phyloP scores from a whole-genome alignment of 2,329 filamentous ascomycete species.

The Aspergillus fructus region DNA sequence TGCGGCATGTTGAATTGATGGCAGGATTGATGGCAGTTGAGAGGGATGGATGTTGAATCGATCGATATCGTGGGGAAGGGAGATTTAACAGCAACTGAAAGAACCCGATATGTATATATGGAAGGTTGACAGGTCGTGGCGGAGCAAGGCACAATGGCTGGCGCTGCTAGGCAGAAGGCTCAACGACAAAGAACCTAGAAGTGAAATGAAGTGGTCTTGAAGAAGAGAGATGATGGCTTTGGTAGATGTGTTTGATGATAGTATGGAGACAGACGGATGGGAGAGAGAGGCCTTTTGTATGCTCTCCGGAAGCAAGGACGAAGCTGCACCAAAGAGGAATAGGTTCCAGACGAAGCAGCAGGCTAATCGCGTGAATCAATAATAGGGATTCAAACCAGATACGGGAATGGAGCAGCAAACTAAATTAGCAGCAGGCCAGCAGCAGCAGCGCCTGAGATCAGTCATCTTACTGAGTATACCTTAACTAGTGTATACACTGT shows the following conservation, averaged over 20 bases:
- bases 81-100: not conserved
- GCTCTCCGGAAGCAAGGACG: conserved; percentile 15
- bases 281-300: conserved; percentile 16
- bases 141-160: conserved; percentile 18
- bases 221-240: conserved; percentile 1
- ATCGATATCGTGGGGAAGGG: not conserved
- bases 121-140: conserved; percentile 18
- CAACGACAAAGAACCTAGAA: not conserved
- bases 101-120: conserved; percentile 12
- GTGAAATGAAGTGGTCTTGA: not conserved
- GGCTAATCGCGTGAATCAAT: conserved; percentile 7
- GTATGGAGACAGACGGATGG: conserved; percentile 1
- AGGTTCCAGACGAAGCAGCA: conserved; percentile 2
- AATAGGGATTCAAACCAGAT: conserved; percentile 3
- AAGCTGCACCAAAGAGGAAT: conserved; percentile 13
- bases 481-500: not conserved
- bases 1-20: conserved; percentile 29
- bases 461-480: not conserved
- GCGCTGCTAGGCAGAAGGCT: conserved; percentile 9
- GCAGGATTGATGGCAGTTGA: no score
- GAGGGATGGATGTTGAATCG: not conserved
- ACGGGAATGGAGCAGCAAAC: conserved; percentile 8
- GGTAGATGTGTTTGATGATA: conserved; percentile 1
- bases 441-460: not conserved
- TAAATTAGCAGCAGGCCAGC: conserved; percentile 13